A percentile compares a stretch with the other conserved stretches of the same genome.
These are phyloP conservation scores for Massospora cicadina DNA, from an alignment of 371 early-diverging fungal genomes.

Conservation along the genomic window DNA sequence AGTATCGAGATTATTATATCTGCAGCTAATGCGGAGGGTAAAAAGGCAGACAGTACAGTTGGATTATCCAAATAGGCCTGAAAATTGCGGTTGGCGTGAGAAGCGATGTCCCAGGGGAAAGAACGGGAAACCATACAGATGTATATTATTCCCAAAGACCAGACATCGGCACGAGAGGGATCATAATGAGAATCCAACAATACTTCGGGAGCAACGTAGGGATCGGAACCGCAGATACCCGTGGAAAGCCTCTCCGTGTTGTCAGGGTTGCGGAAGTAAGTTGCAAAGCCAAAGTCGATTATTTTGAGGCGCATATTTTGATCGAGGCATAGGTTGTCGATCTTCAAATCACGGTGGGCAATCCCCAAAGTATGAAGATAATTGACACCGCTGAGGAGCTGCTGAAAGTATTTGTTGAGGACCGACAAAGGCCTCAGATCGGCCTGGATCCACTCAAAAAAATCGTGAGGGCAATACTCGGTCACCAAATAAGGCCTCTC, in stretches of 20 bases:
- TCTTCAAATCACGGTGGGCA: conserved; percentile 66
- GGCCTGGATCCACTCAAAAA: conserved; percentile 25
- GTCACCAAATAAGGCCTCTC: conserved; percentile 45
- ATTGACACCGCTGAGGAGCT: conserved; percentile 40
- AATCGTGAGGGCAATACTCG: conserved; percentile 61
- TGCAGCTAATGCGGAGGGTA: not conserved
- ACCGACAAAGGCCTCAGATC: conserved; percentile 24
- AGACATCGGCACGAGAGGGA: conserved; percentile 38
- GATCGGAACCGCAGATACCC: conserved; percentile 39
- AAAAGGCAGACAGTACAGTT: not conserved
- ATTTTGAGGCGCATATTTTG: conserved; percentile 55
- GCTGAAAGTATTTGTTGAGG: conserved; percentile 39
- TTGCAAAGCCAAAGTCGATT: conserved; percentile 86
- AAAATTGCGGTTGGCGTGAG: conserved; percentile 21
- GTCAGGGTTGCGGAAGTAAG: conserved; percentile 45
- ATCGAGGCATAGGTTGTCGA: conserved; percentile 61
- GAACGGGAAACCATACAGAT: conserved; percentile 42
- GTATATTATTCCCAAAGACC: conserved; percentile 52
- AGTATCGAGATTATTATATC: conserved; percentile 8
- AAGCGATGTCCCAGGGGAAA: conserved; percentile 45
- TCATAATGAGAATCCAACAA: conserved; percentile 27
- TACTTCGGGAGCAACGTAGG: conserved; percentile 39
- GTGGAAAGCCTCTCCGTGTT: conserved; percentile 26
- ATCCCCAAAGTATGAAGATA: conserved; percentile 46
- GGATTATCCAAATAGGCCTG: not conserved